A percentile compares a stretch with the other conserved stretches of the same genome.
phyloP scores from a whole-genome alignment of 768 basidiomycete species.

The Macrolepiota dolichaula region DNA sequence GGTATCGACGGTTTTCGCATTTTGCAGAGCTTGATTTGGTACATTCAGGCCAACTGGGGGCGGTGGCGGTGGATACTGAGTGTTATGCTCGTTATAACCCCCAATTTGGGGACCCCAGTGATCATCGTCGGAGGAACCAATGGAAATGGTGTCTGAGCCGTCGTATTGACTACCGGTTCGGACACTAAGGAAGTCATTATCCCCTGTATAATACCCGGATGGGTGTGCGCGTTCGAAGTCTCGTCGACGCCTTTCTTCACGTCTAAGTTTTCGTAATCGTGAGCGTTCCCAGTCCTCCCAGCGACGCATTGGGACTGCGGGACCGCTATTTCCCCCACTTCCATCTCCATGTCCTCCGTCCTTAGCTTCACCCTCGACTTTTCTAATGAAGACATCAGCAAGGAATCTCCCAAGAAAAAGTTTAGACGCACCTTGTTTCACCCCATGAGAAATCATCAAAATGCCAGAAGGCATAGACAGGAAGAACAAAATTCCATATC shows the following conservation, averaged over 20 bases:
- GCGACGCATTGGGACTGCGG: constrained; percentile 84
- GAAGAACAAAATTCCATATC: constrained; percentile 93
- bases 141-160: constrained; percentile 76
- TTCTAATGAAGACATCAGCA: constrained; percentile 46
- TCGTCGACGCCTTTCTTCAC: constrained; percentile 77
- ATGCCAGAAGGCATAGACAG: constrained; percentile 97
- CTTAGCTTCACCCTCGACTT: constrained; percentile 90
- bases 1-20: constrained; percentile 52
- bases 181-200: constrained; percentile 61
- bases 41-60: constrained; percentile 74
- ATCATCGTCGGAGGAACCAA: constrained; percentile 89
- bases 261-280: constrained; percentile 82
- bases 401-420: constrained; percentile 2
- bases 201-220: constrained; percentile 58
- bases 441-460: constrained; percentile 99
- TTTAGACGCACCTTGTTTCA: constrained; percentile 75
- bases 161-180: constrained; percentile 62
- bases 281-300: constrained; percentile 99
- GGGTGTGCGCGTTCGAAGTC: constrained; percentile 82
- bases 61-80: constrained; percentile 79
- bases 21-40: constrained; percentile 34
- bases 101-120: constrained; percentile 96
- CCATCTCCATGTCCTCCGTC: constrained; percentile 74
- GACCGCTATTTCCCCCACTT: constrained; percentile 45
- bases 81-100: constrained; percentile 85